Evolutionary conservation across 768 basidiomycete genomes (phyloP), one percentile per base, ranked within the genome.

Genomic region (Amanita thiersii): DNA sequence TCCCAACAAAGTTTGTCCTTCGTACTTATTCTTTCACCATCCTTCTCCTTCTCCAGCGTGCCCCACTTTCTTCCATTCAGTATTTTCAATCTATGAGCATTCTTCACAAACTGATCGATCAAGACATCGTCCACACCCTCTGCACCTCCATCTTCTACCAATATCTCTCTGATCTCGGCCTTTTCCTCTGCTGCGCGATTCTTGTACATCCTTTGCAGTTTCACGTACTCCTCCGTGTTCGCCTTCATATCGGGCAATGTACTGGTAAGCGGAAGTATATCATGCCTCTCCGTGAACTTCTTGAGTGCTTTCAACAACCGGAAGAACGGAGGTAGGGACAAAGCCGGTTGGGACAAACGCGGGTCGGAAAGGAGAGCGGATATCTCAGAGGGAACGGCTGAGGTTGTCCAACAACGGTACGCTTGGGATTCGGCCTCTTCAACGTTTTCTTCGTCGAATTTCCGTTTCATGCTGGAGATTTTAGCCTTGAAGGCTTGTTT

Each of bases 241-340:
- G 92, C 81, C 56, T 93, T 93, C 89, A 99, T 97, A 62, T 99
- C 94, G 0, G 94, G 94, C 7, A 98, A 70, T 0, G 87, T 75
- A 34, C 86, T 76, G 2, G 82, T 81, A n/a, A 96, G 66, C 0
- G 94, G 96, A 2, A 96, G 73, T 0, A 77, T 75, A 39, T 80
- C 64, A 37, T 75, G 63, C 23, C 72, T 69, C 15, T 58, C 51
- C 5, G 70, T 65, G 57, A 86, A 97, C 41, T 68, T 58, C 26
- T 75, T 66, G 29, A 98, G 73, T 0, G 93, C 81, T 17, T 73
- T 65, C 8, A 93, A 69, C 19, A 96, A 81, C 47, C 70, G 66
- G 67, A 82, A 89, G 65, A 96, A 93, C 3, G 79, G 75, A 1
- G 78, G 69, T 20, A 39, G 15, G 10, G 44, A 38, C 3, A 29